Evolutionary conservation across 2,329 filamentous ascomycete genomes (phyloP).

Genomic region (Scedosporium minutisporum): DNA sequence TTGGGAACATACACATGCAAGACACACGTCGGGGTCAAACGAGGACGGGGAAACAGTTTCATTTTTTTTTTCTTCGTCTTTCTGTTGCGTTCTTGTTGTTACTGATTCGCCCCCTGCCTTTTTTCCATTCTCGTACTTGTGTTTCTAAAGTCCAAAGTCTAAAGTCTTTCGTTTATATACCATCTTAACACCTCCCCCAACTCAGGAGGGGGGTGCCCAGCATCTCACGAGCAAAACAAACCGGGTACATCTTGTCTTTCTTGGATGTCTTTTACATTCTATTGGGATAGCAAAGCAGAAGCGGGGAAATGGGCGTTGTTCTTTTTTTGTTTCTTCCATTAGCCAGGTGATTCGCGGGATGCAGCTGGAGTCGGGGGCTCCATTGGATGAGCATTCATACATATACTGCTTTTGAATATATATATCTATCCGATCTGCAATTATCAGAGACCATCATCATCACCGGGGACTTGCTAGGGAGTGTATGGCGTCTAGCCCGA

Average conservation of each 20-base stretch:
- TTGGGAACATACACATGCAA: not conserved
- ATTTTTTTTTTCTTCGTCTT: not conserved
- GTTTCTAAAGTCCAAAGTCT: too few species aligned
- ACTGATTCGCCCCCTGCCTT: not conserved
- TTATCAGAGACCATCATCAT: too few species aligned
- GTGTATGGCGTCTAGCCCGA: not conserved
- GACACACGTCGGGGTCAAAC: not conserved
- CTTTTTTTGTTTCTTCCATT: not conserved
- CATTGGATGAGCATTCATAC: too few species aligned
- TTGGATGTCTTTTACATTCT: not conserved
- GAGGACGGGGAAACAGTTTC: not conserved
- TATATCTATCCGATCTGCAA: too few species aligned
- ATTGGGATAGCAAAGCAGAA: not conserved
- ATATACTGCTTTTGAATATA: too few species aligned
- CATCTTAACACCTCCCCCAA: too few species aligned
- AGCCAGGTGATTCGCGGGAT: too few species aligned
- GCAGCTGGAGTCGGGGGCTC: too few species aligned
- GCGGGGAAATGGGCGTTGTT: not conserved
- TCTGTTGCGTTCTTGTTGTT: not conserved
- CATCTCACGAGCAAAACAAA: not conserved
- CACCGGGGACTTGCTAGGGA: too few species aligned
- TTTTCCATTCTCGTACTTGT: not conserved
- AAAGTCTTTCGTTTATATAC: too few species aligned
- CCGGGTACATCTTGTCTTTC: not conserved
- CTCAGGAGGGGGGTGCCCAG: not conserved